Conservation (phyloP, 2,329 filamentous ascomycete species). For the Trichoderma asperellum region DNA sequence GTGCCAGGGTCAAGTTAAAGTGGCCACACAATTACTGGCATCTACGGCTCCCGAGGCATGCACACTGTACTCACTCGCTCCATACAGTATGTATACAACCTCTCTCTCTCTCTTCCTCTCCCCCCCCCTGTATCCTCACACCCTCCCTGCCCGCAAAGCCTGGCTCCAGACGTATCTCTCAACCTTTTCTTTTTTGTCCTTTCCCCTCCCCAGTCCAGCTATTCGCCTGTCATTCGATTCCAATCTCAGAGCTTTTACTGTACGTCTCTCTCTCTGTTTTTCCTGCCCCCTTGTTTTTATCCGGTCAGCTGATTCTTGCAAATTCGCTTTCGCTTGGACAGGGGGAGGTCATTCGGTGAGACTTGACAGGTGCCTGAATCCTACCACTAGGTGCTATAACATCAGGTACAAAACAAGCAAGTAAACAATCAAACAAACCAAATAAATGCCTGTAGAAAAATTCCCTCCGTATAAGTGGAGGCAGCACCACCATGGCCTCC, state of each 20-base stretch:
- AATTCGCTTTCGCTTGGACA: neutral
- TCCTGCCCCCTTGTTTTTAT: neutral
- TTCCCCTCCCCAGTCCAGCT: neutral
- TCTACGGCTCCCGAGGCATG: neutral
- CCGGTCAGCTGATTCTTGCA: conserved; percentile 12
- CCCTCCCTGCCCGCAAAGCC: conserved; percentile 4
- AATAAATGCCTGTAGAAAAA: neutral
- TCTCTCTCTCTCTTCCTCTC: neutral
- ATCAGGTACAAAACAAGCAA: neutral
- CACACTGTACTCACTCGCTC: neutral
- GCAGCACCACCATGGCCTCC: neutral
- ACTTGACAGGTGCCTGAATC: conserved; percentile 12
- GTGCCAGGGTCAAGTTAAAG: conserved; percentile 3
- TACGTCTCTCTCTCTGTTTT: neutral
- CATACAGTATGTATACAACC: conserved; percentile 5
- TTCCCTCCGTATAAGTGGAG: neutral
- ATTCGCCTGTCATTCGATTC: neutral
- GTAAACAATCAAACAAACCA: neutral
- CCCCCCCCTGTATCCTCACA: neutral
- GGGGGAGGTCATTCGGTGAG: neutral
- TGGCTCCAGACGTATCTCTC: neutral
- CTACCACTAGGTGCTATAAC: neutral
- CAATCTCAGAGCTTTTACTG: neutral
- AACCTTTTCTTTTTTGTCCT: neutral
- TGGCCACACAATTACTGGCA: conserved; percentile 1